These are phyloP conservation scores for Gaertneriomyces semiglobifer DNA, from an alignment of 192 early-diverging fungal genomes.

Conservation along the genomic window DNA sequence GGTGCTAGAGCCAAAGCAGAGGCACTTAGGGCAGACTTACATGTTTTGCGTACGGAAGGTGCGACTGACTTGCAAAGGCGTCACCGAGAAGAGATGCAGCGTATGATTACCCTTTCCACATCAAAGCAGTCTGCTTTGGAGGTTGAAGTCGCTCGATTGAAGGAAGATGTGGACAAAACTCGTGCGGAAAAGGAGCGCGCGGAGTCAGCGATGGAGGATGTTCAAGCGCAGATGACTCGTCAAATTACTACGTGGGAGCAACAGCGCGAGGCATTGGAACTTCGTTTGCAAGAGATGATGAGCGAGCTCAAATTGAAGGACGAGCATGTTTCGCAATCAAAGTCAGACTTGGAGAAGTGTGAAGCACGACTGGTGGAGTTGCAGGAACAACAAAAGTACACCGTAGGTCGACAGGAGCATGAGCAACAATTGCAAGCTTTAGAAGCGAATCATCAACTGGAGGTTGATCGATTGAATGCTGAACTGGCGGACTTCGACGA, in stretches of 20 bases:
- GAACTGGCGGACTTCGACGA: no score
- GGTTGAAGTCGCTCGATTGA: not conserved
- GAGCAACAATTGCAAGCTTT: not conserved
- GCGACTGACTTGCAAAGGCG: not conserved
- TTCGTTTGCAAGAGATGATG: no score
- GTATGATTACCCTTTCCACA: not conserved
- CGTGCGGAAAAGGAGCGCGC: not conserved
- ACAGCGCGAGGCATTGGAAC: not conserved
- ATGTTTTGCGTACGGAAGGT: no score
- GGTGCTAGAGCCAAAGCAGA: not conserved
- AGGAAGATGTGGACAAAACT: not conserved
- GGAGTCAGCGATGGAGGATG: not conserved
- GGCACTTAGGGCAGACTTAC: no score
- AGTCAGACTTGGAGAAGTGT: not conserved
- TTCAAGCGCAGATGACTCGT: not conserved
- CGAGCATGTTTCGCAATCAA: no score
- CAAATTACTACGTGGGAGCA: not conserved
- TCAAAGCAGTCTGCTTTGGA: constrained; percentile 3
- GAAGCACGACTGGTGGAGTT: not conserved
- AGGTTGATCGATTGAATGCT: no score
- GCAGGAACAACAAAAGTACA: not conserved
- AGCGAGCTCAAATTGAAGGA: no score
- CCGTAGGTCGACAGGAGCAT: not conserved
- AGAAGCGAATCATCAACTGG: not conserved
- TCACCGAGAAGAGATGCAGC: not conserved